phyloP scores from a whole-genome alignment of 495 filamentous ascomycete species.

The Penicillium odoratum region DNA sequence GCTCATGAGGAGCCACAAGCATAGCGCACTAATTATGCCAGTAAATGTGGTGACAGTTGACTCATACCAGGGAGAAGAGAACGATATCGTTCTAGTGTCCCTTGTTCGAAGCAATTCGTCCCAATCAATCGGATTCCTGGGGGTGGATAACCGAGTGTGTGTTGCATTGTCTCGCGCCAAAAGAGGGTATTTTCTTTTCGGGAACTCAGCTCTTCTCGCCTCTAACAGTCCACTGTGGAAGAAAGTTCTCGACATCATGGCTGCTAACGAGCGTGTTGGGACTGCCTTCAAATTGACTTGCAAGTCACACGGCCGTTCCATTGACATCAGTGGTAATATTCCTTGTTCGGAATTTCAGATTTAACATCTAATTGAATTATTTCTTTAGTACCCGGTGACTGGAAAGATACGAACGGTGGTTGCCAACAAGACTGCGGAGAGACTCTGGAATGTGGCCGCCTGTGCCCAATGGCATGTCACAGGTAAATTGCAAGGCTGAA shows the following conservation, averaged over 20 bases:
- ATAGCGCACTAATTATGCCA: constrained; percentile 41
- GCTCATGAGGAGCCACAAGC: constrained; percentile 48
- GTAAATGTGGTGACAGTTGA: constrained; percentile 84
- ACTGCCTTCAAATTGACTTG: constrained; percentile 42
- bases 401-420: constrained; percentile 54
- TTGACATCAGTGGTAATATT: constrained; percentile 29
- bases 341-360: background rate
- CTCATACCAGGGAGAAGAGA: constrained; percentile 94
- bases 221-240: constrained; percentile 35
- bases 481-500: constrained; percentile 24
- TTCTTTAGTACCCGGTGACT: constrained; percentile 36
- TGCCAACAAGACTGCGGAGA: constrained; percentile 41
- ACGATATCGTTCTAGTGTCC: constrained; percentile 81
- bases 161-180: constrained; percentile 89
- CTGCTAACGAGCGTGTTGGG: constrained; percentile 27
- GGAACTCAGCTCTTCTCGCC: constrained; percentile 61
- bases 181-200: constrained; percentile 84
- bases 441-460: constrained; percentile 40
- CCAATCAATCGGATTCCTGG: constrained; percentile 66
- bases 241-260: constrained; percentile 38
- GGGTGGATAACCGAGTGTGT: constrained; percentile 75
- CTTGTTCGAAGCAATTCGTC: constrained; percentile 70
- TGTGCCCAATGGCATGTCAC: constrained; percentile 41
- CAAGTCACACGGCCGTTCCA: constrained; percentile 35
- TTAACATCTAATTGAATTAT: too few relatives aligned